Evolutionary conservation across 1,284 basidiomycete genomes (phyloP), one percentile per base, ranked within the genome.

Genomic region (Agroathelia rolfsii): DNA sequence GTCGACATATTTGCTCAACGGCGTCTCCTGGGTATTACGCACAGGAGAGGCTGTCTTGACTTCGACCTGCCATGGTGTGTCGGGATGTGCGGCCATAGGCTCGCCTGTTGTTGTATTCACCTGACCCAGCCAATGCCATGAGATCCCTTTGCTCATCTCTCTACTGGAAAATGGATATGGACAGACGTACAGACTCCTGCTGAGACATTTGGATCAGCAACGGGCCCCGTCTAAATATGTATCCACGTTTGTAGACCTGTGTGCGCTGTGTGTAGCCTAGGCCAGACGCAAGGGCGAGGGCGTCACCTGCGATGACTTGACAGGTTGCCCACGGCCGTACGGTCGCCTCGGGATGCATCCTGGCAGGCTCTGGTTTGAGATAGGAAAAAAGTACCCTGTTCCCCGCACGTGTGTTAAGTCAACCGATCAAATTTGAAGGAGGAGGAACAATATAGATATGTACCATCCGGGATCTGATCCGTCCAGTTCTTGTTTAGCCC

Each of bases 31-130:
- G 1, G 76, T 79, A 35, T 79, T 82, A 13, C 76, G 66, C 24
- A 81, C 72, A 4, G 83, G 83, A 5, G 65, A 63, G 3, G 81
- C 78, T 1, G 80, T 83, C 52, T 81, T 85, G 28, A 84, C 83
- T 55, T 86, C 79, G 21, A 86, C 81, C 49, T 85, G 76, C 82
- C 82, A 86, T 6, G 83, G 60, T 0, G 80, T 81, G 42, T 82
- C 80, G 10, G 70, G 56, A 36, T 80, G 77, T 11, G 77, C 78
- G 24, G 78, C 74, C 23, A 75, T 76, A 1, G 79, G 75, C 41
- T 76, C 69, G 35, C 74, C 72, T 3, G 79, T 83, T 52, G 70
- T 78, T 0, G 66, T 63, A 45, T 84, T 78, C 20, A 78, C n/a
- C n/a, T n/a, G n/a, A n/a, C 68, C 80, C 79, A 37, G 18, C 15